Conservation (phyloP, 352 stramenopile species). For the Pythium rishiriense region DNA sequence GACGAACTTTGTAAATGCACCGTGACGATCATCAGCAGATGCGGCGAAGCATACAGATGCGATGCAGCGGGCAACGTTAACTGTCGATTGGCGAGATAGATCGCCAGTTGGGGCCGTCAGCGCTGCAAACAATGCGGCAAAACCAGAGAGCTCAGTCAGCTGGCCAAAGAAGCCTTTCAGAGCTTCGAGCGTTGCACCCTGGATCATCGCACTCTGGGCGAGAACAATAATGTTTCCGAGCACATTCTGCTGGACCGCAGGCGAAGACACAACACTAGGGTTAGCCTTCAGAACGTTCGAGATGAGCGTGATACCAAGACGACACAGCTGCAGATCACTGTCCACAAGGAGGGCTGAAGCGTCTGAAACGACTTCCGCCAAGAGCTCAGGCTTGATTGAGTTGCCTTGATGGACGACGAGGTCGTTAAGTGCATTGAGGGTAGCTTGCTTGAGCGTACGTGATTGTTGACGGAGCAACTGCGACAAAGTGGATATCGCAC, state of each 20-base stretch:
- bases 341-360: conserved; percentile 91
- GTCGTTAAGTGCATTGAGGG: conserved; percentile 91
- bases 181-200: conserved; percentile 80
- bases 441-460: conserved; percentile 93
- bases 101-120: conserved; percentile 66
- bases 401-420: conserved; percentile 83
- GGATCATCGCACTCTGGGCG: conserved; percentile 87
- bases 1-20: conserved; percentile 76
- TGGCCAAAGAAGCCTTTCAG: conserved; percentile 75
- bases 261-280: conserved; percentile 50
- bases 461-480: conserved; percentile 95
- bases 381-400: conserved; percentile 73
- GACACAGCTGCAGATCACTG: conserved; percentile 96
- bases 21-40: conserved; percentile 54
- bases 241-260: conserved; percentile 64
- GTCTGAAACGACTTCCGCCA: conserved; percentile 90
- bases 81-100: conserved; percentile 89
- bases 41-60: conserved; percentile 80
- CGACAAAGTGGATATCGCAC: conserved; percentile 86
- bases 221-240: conserved; percentile 86
- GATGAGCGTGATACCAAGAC: conserved; percentile 91
- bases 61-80: conserved; percentile 94
- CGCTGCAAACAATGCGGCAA: conserved; percentile 84
- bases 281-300: conserved; percentile 73
- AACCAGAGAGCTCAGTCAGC: conserved; percentile 69